Conservation (phyloP, 176 grass and related monocot genomes). For the Triticum urartu region DNA sequence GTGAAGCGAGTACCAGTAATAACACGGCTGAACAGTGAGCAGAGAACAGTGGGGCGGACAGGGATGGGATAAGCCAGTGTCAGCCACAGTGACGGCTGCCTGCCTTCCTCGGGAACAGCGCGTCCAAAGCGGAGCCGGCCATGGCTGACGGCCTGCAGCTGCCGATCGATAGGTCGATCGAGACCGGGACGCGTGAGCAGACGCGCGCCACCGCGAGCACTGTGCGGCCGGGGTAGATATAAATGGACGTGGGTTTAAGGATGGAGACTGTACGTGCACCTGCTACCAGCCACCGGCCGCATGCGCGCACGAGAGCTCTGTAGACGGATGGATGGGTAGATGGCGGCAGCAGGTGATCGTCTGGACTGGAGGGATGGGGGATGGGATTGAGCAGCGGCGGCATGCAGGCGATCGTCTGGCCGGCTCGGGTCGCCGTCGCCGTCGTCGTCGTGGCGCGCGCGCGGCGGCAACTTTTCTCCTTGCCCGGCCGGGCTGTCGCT, state of each 20-base stretch:
- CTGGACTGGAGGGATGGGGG: too few relatives aligned
- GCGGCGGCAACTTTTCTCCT: constrained; percentile 24
- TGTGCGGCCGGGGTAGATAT: not conserved
- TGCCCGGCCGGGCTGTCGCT: constrained; percentile 2
- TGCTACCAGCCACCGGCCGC: not conserved
- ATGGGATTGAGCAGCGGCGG: not conserved
- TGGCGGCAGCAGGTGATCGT: not conserved
- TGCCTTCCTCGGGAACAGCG: not conserved
- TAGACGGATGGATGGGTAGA: not conserved
- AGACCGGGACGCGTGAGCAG: not conserved
- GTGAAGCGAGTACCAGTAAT: not conserved
- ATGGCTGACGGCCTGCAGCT: not conserved
- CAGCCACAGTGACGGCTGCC: constrained; percentile 10
- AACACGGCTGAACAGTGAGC: not conserved
- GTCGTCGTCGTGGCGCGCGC: not conserved
- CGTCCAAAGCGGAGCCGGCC: not conserved
- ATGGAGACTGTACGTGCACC: not conserved
- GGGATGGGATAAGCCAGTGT: constrained; percentile 15
- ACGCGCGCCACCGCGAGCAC: not conserved
- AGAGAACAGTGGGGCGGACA: not conserved
- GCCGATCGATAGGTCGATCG: not conserved
- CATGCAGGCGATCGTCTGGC: not conserved
- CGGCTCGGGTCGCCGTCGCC: not conserved
- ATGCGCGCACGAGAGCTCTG: constrained; percentile 9
- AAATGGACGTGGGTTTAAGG: constrained; percentile 31